Base-by-base conservation (phyloP, 805 yeast genomes). In the Yarrowia sp. region DNA sequence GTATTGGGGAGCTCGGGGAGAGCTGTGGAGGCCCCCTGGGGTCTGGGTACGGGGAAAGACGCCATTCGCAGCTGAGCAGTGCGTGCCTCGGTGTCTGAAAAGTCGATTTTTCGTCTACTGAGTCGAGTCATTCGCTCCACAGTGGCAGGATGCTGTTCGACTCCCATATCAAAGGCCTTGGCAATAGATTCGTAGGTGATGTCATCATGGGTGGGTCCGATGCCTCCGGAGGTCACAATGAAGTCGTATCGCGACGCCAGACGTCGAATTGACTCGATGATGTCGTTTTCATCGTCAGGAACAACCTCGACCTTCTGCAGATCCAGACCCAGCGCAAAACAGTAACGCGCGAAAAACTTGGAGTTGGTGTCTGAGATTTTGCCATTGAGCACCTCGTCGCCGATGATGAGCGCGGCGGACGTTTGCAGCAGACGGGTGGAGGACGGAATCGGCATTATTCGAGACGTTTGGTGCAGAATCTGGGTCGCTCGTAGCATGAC, bases 141-240 rank as follows among this genome's bases (percentile, higher is more conserved):
- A 2, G 91, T 86, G 38, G 82, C 86, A 30, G 77, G 72, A 75
- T 92, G 88, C 17, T 87, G 74, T 52, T 75, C 76, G 68, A 86
- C 76, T 0, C 83, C 82, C 9, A 89, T 74, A 1, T 76, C 76
- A 70, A 81, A 91, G 9, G 90, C 89, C 71, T 82, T 83, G 0
- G 94, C 91, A n/a, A 92, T 72, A 43, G 90, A 81, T 65, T 85
- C 86, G 76, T 92, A 92, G 0, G 97, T 91, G 69, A 92, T 88
- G 75, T 92, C 97, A 74, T 92, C 97, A 72, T 91, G 96, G 0
- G 97, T 92, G 5, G 96, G 90, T 0, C 97, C 97, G 69, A 92
- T 90, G 20, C 83, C 88, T 39, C 91, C 89, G 67, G 89, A 83
- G 0, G 96, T 90, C 24, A 90, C 84, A 9, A 90, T 82, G 52